Evolutionary conservation across 2,329 filamentous ascomycete genomes (phyloP).

Genomic region (Diaporthe destruens): DNA sequence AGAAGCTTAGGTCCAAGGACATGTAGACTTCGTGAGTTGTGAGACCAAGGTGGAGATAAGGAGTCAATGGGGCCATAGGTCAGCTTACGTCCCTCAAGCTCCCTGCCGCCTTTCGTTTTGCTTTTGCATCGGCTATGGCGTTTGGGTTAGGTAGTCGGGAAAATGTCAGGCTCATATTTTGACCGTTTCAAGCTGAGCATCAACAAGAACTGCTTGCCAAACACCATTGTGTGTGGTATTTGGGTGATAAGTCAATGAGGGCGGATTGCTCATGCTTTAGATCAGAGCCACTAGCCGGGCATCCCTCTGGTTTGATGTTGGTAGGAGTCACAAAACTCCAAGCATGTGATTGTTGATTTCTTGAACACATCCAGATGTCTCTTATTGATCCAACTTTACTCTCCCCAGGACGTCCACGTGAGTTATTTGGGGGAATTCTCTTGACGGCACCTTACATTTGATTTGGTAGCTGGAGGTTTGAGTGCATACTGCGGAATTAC

Average conservation of each 20-base stretch:
- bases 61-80: not conserved
- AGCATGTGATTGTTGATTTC: not conserved
- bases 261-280: constrained; percentile 19
- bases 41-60: too few relatives aligned
- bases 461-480: not conserved
- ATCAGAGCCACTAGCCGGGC: not conserved
- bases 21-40: constrained; percentile 52
- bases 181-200: not conserved
- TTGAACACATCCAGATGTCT: not conserved
- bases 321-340: not conserved
- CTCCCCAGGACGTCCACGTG: not conserved
- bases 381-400: not conserved
- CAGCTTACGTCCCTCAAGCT: constrained; percentile 17
- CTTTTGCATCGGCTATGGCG: constrained; percentile 42
- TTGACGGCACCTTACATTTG: not conserved
- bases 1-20: constrained; percentile 83
- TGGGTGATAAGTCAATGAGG: not conserved
- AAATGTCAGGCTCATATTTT: constrained; percentile 18
- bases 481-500: not conserved
- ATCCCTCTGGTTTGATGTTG: not conserved
- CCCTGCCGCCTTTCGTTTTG: not conserved
- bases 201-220: not conserved
- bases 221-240: not conserved
- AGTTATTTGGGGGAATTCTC: not conserved
- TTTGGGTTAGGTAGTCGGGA: constrained; percentile 40